phyloP scores from a whole-genome alignment of 2,329 filamentous ascomycete species.

The Kalaharituber pfeilii region DNA sequence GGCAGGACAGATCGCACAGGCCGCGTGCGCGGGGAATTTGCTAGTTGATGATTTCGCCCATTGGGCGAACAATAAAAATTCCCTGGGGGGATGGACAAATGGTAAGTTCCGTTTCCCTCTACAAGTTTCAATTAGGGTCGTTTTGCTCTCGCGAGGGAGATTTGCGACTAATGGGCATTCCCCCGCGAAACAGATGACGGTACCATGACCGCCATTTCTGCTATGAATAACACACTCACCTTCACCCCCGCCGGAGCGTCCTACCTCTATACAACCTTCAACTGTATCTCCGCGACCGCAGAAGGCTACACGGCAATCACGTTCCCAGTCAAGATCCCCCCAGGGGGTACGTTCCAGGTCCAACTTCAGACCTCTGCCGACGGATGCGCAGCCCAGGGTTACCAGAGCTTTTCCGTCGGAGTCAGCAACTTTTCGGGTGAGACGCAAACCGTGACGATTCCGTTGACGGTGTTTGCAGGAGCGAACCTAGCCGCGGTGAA shows the following conservation, averaged over 20 bases:
- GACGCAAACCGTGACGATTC: slow-evolving; percentile 35
- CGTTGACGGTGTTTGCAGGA: slow-evolving; percentile 33
- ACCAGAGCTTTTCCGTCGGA: slow-evolving; percentile 31
- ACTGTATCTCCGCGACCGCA: slow-evolving; percentile 31
- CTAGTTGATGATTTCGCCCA: slow-evolving; percentile 24
- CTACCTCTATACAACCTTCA: slow-evolving; percentile 40
- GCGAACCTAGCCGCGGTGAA: slow-evolving; percentile 36
- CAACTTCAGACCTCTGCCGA: slow-evolving; percentile 35
- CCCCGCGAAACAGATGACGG: slow-evolving; percentile 31
- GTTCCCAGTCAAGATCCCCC: slow-evolving; percentile 33
- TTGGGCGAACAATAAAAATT: slow-evolving; percentile 25
- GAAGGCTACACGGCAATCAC: slow-evolving; percentile 34
- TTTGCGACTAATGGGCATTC: not conserved
- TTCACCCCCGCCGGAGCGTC: slow-evolving; percentile 34
- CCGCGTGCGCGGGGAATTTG: slow-evolving; percentile 22
- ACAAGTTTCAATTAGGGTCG: too few species aligned
- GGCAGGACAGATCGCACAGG: too few species aligned
- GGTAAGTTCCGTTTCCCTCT: slow-evolving; percentile 24
- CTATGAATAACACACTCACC: slow-evolving; percentile 30
- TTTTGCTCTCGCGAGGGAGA: not conserved
- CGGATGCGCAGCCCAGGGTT: slow-evolving; percentile 28
- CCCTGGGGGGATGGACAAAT: slow-evolving; percentile 26
- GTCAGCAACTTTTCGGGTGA: slow-evolving; percentile 32
- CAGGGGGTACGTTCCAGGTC: slow-evolving; percentile 29
- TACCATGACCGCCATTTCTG: slow-evolving; percentile 31